Percentiles rank a stretch among this genome's conserved stretches.
Evolutionary conservation across 768 basidiomycete species (phyloP).

Genomic region (Clavaria fumosa): DNA sequence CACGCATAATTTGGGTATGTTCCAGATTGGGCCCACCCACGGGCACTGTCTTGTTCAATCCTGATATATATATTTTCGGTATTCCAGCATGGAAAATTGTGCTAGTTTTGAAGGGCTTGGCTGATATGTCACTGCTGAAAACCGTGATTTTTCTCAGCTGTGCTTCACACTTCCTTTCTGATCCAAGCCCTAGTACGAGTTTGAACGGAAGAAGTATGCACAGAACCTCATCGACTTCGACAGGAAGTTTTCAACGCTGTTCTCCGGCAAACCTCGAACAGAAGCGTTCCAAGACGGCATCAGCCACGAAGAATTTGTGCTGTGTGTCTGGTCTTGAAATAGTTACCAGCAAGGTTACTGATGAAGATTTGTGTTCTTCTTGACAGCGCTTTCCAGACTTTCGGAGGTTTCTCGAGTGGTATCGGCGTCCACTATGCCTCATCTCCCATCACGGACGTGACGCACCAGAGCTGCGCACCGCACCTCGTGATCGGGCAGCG

Average conservation of each 20-base stretch:
- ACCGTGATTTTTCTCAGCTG: conserved; percentile 25
- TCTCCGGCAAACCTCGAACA: conserved; percentile 50
- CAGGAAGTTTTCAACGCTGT: conserved; percentile 45
- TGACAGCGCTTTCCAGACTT: conserved; percentile 33
- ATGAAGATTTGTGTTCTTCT: not conserved
- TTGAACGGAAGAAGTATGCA: conserved; percentile 51
- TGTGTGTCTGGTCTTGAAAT: conserved; percentile 18
- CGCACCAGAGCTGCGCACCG: conserved; percentile 23
- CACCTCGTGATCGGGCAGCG: conserved; percentile 37
- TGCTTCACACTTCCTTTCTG: not conserved
- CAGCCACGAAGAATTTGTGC: conserved; percentile 35
- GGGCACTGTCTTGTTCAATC: not conserved
- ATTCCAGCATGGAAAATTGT: conserved; percentile 56
- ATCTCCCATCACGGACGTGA: conserved; percentile 28
- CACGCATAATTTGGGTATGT: conserved; percentile 48
- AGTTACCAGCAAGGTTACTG: not conserved
- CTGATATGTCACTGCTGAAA: conserved; percentile 29
- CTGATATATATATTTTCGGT: conserved; percentile 23
- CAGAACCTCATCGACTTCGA: conserved; percentile 64
- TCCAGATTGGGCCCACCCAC: no score
- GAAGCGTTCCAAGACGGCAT: conserved; percentile 31
- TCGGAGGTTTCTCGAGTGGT: conserved; percentile 39
- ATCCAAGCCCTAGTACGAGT: conserved; percentile 37
- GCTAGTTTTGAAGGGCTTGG: conserved; percentile 40
- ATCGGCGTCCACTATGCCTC: conserved; percentile 37